phyloP scores from a whole-genome alignment of 768 basidiomycete species.

The Steccherinum ochraceum region DNA sequence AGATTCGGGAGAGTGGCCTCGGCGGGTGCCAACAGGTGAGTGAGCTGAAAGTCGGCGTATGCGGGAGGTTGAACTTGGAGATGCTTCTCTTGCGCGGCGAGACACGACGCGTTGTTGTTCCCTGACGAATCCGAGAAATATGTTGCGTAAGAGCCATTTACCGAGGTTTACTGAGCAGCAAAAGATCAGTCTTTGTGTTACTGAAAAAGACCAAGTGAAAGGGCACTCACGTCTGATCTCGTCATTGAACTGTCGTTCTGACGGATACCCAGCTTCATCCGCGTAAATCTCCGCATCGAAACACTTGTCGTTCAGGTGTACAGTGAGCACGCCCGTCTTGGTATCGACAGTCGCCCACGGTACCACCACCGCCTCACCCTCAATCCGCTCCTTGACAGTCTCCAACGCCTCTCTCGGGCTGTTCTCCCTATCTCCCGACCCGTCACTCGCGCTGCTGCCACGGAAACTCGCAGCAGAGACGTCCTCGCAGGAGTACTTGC shows the following conservation, averaged over 20 bases:
- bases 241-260: conserved; percentile 58
- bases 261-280: conserved; percentile 75
- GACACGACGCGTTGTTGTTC: conserved; percentile 48
- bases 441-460: conserved; percentile 38
- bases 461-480: conserved; percentile 49
- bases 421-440: conserved; percentile 35
- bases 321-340: conserved; percentile 78
- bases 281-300: conserved; percentile 96
- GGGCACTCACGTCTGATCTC: conserved; percentile 69
- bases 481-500: conserved; percentile 60
- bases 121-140: conserved; percentile 73
- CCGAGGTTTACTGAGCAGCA: conserved; percentile 83
- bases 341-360: conserved; percentile 90
- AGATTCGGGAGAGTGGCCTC: conserved; percentile 12
- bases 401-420: conserved; percentile 84
- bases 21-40: conserved; percentile 20
- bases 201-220: conserved; percentile 4
- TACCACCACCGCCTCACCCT: conserved; percentile 84
- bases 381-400: conserved; percentile 83
- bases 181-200: background rate
- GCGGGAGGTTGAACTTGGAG: conserved; percentile 12
- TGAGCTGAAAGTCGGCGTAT: conserved; percentile 20
- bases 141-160: conserved; percentile 83
- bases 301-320: conserved; percentile 81
- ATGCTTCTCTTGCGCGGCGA: conserved; percentile 16